Evolutionary conservation across 1,139 yeast species (phyloP).

Genomic region (Blastobotrys buckinghamii): DNA sequence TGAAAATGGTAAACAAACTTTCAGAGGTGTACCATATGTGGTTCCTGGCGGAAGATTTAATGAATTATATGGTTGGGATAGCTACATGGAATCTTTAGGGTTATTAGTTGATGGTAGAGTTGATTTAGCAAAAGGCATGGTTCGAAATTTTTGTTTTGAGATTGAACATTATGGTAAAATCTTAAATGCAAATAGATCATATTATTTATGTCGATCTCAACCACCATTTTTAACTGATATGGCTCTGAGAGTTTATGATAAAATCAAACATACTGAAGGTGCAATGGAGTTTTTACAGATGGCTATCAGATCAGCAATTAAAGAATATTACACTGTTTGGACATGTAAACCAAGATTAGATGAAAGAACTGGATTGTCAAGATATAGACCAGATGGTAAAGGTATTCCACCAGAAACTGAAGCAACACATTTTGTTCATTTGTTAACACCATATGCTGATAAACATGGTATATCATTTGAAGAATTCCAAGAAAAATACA

Average conservation of each 20-base stretch:
- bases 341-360: slow-evolving; percentile 67
- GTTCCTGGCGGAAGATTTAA: slow-evolving; percentile 98
- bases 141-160: slow-evolving; percentile 87
- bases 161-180: slow-evolving; percentile 88
- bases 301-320: slow-evolving; percentile 72
- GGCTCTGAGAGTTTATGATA: slow-evolving; percentile 66
- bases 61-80: slow-evolving; percentile 97
- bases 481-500: slow-evolving; percentile 70
- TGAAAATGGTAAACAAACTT: slow-evolving; percentile 37
- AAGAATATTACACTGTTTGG: slow-evolving; percentile 85
- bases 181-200: slow-evolving; percentile 88
- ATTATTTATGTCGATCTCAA: slow-evolving; percentile 87
- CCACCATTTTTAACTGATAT: slow-evolving; percentile 98
- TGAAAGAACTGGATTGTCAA: slow-evolving; percentile 69
- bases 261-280: slow-evolving; percentile 38
- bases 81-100: slow-evolving; percentile 88
- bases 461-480: slow-evolving; percentile 56
- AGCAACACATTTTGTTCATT: slow-evolving; percentile 74
- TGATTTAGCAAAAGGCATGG: slow-evolving; percentile 83
- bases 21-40: slow-evolving; percentile 75
- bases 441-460: slow-evolving; percentile 61
- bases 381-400: slow-evolving; percentile 83
- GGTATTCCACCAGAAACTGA: slow-evolving; percentile 98
- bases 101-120: slow-evolving; percentile 59
- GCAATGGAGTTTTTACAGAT: slow-evolving; percentile 57